phyloP scores from a whole-genome alignment of 495 filamentous ascomycete genomes.

The Aspergillus kassunensis region DNA sequence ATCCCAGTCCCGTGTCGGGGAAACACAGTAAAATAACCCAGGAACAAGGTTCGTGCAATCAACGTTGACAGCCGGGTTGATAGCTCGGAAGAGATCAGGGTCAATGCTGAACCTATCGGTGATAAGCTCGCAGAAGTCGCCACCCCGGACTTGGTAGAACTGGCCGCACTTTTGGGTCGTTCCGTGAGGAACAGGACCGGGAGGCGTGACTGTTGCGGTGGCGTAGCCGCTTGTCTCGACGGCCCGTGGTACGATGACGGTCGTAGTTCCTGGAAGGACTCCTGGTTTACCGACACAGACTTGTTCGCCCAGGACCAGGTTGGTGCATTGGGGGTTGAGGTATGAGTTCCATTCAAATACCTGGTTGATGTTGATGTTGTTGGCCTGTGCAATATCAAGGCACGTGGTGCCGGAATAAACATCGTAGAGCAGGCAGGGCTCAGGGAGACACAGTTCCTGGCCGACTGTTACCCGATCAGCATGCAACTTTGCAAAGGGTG shows the following conservation, averaged over 20 bases:
- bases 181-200: background rate
- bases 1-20: constrained; percentile 8
- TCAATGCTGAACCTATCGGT: constrained; percentile 2
- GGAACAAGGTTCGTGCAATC: constrained; percentile 14
- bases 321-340: constrained; percentile 11
- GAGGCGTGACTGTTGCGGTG: constrained; percentile 1
- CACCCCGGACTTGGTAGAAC: constrained; percentile 6
- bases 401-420: background rate
- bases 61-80: constrained; percentile 9
- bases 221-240: constrained; percentile 1
- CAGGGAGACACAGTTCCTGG: constrained; percentile 1
- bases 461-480: background rate
- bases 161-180: constrained; percentile 4
- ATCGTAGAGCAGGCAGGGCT: background rate
- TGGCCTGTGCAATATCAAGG: background rate
- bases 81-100: constrained; percentile 6
- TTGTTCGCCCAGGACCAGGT: constrained; percentile 10
- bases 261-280: background rate
- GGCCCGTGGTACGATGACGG: background rate
- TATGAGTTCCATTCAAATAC: constrained; percentile 9
- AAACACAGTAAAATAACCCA: constrained; percentile 10
- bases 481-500: background rate
- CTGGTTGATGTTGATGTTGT: background rate
- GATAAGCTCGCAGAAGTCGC: constrained; percentile 12
- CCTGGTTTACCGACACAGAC: constrained; percentile 5